Base-by-base conservation (phyloP, 225 moss, liverwort and hornwort genomes). In the Marchantia paleacea region DNA sequence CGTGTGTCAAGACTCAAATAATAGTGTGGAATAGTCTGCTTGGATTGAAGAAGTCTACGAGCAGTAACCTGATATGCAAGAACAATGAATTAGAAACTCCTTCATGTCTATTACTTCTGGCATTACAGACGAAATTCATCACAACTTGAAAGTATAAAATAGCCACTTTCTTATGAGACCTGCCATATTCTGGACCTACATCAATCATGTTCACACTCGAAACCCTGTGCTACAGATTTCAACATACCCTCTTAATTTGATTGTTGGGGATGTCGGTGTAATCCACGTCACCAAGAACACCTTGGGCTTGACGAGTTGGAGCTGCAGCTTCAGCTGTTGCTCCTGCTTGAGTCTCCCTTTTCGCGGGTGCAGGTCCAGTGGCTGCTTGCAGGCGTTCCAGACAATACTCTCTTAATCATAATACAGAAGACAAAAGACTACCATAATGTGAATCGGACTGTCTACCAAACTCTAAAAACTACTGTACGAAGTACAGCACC, bases 21-120 rank as follows among this genome's bases (percentile, higher is more conserved):
- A 82, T 96, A 96, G 84, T 96, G 96, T 69, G 96, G 96, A 71
- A 96, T 94, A 19, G 94, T 94, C 80, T 94, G 94, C 83, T 96
- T 96, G 4, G 96, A 94, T 62, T 89, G 94, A 15, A 96, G 84
- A 76, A 94, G 89, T 72, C 92, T 91, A 82, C 89, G 91, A 67
- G 94, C 94, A 73, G 90, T 92, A 64, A 92, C 80, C 93, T 93
- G 87, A 60, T 12, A 75, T 12, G n/a, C 22, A 52, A 10, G 10
- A 24, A 24, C 39, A 50, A 62, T 10, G 0, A 50, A 72, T 51
- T 52, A 66, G 29, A 29, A 26, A 19, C 50, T 19, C 49, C 51
- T 24, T n/a, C 11, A 48, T 1, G 39, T 39, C 39, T 39, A 39
- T 39, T 39, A 39, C 39, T 39, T 39, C 5, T 39, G 39, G 22